Base-by-base conservation (phyloP, 257 asterid species). In the Nyctanthes arbortristis region DNA sequence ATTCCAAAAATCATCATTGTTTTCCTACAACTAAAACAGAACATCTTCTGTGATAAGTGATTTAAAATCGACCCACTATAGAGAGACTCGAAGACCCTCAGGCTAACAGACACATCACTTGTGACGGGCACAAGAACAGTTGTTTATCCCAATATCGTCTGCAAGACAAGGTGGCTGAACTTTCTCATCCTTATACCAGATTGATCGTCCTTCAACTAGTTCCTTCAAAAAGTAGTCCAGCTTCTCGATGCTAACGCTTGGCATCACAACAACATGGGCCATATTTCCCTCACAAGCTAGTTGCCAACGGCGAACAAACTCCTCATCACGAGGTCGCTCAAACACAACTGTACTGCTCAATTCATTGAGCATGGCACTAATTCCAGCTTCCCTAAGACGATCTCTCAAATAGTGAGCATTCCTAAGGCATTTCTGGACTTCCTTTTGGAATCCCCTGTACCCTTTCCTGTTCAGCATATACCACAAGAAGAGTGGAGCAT, bases 81-180 rank as follows among this genome's bases (percentile, higher is more conserved):
- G 33, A 55, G 28, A 57, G 45, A 40, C 24, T 57, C 55, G 63
- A 52, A 33, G 12, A 31, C 66, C 78, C 71, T 65, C 35, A 45
- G 32, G 56, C 39, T 25, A 37, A 71, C 72, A 57, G 59, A 70
- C 30, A 8, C 37, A 71, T 71, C 74, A 85, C 81, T 68, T 76
- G 77, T 85, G 90, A 59, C 78, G 67, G 66, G 73, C 75, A 67
- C 88, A 85, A 49, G 75, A 82, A 66, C 91, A 91, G 60, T 88
- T 91, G 16, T 49, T 64, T 36, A 39, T 74, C 65, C 97, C 99
- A 22, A 94, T 49, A 83, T 94, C 99, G 3, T 67, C 82, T 9
- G 93, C 97, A 63, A 89, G 92, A 67, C 99, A 94, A 61, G 96
- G 95, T 56, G 95, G 95, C 68, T 75, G 72, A 11, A 64, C 77